Base-by-base conservation (phyloP, 177 flowering plant genomes). In the Vitis hybrid region DNA sequence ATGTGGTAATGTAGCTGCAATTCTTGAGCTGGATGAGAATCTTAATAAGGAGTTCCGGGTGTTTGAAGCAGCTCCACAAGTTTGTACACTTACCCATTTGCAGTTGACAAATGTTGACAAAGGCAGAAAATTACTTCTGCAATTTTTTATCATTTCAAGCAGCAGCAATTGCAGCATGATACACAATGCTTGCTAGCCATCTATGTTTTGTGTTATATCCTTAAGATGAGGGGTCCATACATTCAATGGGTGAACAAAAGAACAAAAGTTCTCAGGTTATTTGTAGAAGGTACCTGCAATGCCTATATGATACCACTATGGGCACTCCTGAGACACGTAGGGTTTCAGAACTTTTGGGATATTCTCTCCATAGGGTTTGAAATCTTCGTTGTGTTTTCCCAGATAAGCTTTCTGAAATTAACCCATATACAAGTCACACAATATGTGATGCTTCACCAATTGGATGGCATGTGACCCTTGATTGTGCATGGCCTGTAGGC, bases 1-100 rank as follows among this genome's bases (percentile, higher is more conserved):
- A 87, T 96, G 99, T 65, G 99, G 99, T 59, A 96, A 96, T 85
- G 93, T 96, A 52, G 99, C 98, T 75, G 97, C 99, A 7, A 92
- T 96, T 71, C 97, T 93, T 61, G 97, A 92, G 83, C 85, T 96
- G 74, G 97, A 96, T 71, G 98, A 89, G 80, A 96, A 90, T 80
- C 93, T 93, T 54, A 86, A 89, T 74, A 86, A 89, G 77, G 76
- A 86, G 77, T 93, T 96, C 62, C 92, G 92, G 16, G 98, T 96
- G 57, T 96, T 96, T 78, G 94, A 96, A 66, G 98, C 97, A 51
- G 98, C 99, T 55, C 97, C 98, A 59, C 98, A 89, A 84, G 99
- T 94, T 70, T 67, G 91, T 81, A 64, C 64, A 62, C 14, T 11
- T 71, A 50, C 65, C 56, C 51, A 67, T 57, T 29, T 31, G 10